A percentile compares a stretch with the other conserved stretches of the same genome.
These are phyloP conservation scores for Schrenkiella parvula DNA, from an alignment of 345 rosid genomes.

Conservation along the genomic window DNA sequence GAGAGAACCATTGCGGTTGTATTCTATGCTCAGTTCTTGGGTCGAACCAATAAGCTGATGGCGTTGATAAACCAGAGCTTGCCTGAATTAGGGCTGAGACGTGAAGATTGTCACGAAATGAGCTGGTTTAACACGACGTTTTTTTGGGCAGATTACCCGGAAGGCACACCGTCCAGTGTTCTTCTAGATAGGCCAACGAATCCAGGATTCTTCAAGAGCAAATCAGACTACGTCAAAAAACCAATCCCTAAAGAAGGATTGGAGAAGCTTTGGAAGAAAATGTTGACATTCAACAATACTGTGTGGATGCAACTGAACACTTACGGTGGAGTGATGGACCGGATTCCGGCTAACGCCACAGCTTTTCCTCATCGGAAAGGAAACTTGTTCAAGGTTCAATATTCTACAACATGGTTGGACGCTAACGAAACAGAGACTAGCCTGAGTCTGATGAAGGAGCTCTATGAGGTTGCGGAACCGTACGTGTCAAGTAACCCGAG, in stretches of 20 bases:
- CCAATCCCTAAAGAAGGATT: conserved; percentile 37
- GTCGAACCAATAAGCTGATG: conserved; percentile 26
- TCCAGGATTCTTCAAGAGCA: conserved; percentile 32
- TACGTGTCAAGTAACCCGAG: conserved; percentile 48
- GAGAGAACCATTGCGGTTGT: conserved; percentile 31
- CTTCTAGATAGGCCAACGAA: conserved; percentile 32
- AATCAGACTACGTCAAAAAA: conserved; percentile 57
- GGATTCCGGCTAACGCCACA: conserved; percentile 37
- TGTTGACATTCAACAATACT: conserved; percentile 23
- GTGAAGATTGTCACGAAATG: conserved; percentile 39
- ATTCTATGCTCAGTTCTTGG: conserved; percentile 38
- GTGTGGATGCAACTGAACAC: conserved; percentile 50
- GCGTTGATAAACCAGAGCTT: conserved; percentile 18
- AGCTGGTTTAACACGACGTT: conserved; percentile 39
- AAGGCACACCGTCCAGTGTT: conserved; percentile 20
- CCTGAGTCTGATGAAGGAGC: conserved; percentile 30
- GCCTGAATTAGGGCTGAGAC: conserved; percentile 37
- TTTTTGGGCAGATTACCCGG: conserved; percentile 32
- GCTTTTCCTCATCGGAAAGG: conserved; percentile 65
- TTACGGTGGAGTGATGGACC: conserved; percentile 59
- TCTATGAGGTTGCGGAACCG: conserved; percentile 40
- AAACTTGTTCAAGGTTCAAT: conserved; percentile 46
- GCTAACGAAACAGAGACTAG: conserved; percentile 5
- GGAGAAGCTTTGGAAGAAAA: conserved; percentile 35
- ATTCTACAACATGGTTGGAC: conserved; percentile 36